These are phyloP conservation scores for Colletotrichum acutatum DNA, from an alignment of 2,329 filamentous ascomycete genomes.

Conservation along the genomic window DNA sequence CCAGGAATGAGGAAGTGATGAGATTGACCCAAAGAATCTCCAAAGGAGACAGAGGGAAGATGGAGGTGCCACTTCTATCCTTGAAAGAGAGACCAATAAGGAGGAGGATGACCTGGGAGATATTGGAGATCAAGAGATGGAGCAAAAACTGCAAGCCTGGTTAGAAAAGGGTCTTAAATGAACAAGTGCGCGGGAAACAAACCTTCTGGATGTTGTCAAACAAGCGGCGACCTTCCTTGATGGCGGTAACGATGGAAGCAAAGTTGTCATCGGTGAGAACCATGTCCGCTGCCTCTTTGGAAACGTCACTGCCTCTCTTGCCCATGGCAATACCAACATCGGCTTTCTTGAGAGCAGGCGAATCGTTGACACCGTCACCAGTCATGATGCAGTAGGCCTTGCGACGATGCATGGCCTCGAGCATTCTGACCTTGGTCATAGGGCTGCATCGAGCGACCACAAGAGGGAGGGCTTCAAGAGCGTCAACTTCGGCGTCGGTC, in stretches of 20 bases:
- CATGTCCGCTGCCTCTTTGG: conserved; percentile 87
- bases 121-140: conserved; percentile 75
- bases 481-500: conserved; percentile 71
- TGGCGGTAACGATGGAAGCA: conserved; percentile 79
- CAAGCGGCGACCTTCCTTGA: conserved; percentile 75
- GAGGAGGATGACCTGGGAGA: conserved; percentile 76
- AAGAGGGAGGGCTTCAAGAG: conserved; percentile 68
- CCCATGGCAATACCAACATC: conserved; percentile 84
- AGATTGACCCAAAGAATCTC: conserved; percentile 96
- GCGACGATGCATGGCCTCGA: conserved; percentile 77
- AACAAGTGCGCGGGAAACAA: conserved; percentile 21
- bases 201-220: conserved; percentile 83
- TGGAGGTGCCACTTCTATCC: conserved; percentile 66
- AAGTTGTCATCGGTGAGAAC: conserved; percentile 91
- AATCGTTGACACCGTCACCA: conserved; percentile 81
- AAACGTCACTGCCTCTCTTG: conserved; percentile 75
- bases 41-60: conserved; percentile 83
- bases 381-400: conserved; percentile 79
- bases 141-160: conserved; percentile 61
- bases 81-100: conserved; percentile 77
- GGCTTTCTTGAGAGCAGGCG: conserved; percentile 76
- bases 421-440: conserved; percentile 79
- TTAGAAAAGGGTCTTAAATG: neutral
- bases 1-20: conserved; percentile 87
- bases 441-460: conserved; percentile 78